Evolutionary conservation across 2,329 filamentous ascomycete genomes (phyloP).

Genomic region (Cercospora sp.): DNA sequence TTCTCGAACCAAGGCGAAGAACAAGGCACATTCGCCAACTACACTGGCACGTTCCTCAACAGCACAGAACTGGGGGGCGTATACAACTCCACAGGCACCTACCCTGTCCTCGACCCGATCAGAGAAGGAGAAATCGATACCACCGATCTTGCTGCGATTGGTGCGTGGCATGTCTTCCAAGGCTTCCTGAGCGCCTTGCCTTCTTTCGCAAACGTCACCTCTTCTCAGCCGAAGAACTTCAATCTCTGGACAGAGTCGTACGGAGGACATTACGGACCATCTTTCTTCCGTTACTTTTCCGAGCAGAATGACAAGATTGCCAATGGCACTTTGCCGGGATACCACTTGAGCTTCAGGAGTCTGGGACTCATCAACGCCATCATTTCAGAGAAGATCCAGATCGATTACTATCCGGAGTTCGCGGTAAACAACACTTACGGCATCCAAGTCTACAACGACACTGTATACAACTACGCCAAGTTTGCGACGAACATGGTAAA

Average conservation of each 20-base stretch:
- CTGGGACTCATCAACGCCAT: slow-evolving; percentile 57
- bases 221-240: slow-evolving; percentile 47
- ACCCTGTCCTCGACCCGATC: slow-evolving; percentile 53
- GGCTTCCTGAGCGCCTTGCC: slow-evolving; percentile 55
- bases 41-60: slow-evolving; percentile 51
- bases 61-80: slow-evolving; percentile 38
- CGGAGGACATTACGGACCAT: slow-evolving; percentile 36
- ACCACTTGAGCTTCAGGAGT: slow-evolving; percentile 37
- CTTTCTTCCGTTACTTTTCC: slow-evolving; percentile 37
- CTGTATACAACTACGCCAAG: slow-evolving; percentile 59
- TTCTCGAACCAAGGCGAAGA: slow-evolving; percentile 52
- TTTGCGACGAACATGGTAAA: slow-evolving; percentile 52
- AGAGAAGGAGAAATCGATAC: slow-evolving; percentile 49
- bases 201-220: slow-evolving; percentile 46
- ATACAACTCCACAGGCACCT: slow-evolving; percentile 44
- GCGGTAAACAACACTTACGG: slow-evolving; percentile 58
- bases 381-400: slow-evolving; percentile 54
- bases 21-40: slow-evolving; percentile 24
- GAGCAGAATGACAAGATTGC: slow-evolving; percentile 40
- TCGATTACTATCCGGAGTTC: slow-evolving; percentile 60
- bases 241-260: slow-evolving; percentile 39
- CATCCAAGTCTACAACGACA: slow-evolving; percentile 57
- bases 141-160: slow-evolving; percentile 57
- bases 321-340: slow-evolving; percentile 40
- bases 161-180: slow-evolving; percentile 58